phyloP scores from a whole-genome alignment of 1,284 basidiomycete genomes.

The Heterobasidion parviporum region DNA sequence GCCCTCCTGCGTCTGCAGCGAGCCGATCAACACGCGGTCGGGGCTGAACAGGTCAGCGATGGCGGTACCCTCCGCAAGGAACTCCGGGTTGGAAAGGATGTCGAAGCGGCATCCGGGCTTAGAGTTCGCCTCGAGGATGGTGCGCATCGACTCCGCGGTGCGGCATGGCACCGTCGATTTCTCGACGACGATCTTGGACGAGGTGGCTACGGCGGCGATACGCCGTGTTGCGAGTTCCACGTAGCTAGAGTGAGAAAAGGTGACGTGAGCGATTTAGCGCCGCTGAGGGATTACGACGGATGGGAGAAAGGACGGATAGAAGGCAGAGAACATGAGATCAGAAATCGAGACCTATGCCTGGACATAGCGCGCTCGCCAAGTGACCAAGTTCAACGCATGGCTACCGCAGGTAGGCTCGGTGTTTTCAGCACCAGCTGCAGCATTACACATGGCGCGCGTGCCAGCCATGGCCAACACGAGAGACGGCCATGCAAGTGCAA shows the following conservation, averaged over 20 bases:
- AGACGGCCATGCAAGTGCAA: too few species aligned
- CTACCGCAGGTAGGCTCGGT: too few species aligned
- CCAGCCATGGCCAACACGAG: too few species aligned
- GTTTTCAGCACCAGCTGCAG: too few species aligned
- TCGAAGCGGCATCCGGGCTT: slow-evolving; percentile 89
- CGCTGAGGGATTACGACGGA: too few species aligned
- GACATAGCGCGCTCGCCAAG: too few species aligned
- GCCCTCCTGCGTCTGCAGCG: slow-evolving; percentile 84
- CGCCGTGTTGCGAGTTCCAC: slow-evolving; percentile 94
- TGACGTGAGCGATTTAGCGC: not conserved
- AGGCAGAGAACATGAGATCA: not conserved
- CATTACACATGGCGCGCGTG: too few species aligned
- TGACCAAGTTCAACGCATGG: too few species aligned
- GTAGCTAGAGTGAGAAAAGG: slow-evolving; percentile 48
- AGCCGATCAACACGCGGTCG: slow-evolving; percentile 96
- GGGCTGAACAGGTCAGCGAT: slow-evolving; percentile 84
- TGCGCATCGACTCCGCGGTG: slow-evolving; percentile 98
- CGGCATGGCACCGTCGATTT: slow-evolving; percentile 99
- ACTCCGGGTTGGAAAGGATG: slow-evolving; percentile 99
- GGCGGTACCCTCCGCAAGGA: slow-evolving; percentile 97
- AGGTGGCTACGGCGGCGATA: slow-evolving; percentile 86
- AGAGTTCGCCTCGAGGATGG: slow-evolving; percentile 97
- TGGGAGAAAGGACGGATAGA: not conserved
- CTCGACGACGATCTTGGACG: slow-evolving; percentile 97
- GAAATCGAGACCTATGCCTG: too few species aligned